Base-by-base conservation (phyloP, 345 rosid genomes). In the Stellera chamaejasme region DNA sequence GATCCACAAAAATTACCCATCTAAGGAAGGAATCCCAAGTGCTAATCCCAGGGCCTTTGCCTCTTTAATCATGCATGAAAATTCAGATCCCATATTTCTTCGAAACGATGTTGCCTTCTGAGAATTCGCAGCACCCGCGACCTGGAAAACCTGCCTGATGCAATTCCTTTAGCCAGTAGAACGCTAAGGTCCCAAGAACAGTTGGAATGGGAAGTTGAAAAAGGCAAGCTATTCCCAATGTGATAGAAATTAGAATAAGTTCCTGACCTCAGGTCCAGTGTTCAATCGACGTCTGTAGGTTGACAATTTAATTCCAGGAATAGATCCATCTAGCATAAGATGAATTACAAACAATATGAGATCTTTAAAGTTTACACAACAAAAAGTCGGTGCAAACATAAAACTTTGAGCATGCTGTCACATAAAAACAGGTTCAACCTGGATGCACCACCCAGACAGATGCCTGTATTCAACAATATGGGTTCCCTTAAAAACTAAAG, bases 61-160 rank as follows among this genome's bases (percentile, higher is more conserved):
- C 69, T 93, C 96, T 67, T 84, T 93, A 46, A 93, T 76, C 77
- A 87, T 77, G 48, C 96, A 69, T 3, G 97, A 93, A 79, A 93
- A 93, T 62, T 78, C 94, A 1, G 99, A 93, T 49, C 97, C 87
- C 91, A 72, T 84, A 71, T 93, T 93, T 76, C 99, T 78, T 60
- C 58, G 69, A 63, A 87, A 82, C 7, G 99, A 83, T 50, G 78
- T 48, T 64, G 61, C 69, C 60, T 74, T 80, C 5, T 66, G 72
- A 49, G 64, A 63, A 58, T 77, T 66, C 9, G 55, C 59, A 36
- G 58, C 89, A 56, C 81, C 80, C 26, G 3, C 7, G 39, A 32
- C 56, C 43, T 62, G 79, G 63, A 58, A 62, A 48, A 73, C 85
- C 94, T 89, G 76, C 63, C 58, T 50, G 50, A 50, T 39, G 28